Evolutionary conservation across 257 asterid genomes (phyloP).

Genomic region (Capsicum baccatum): DNA sequence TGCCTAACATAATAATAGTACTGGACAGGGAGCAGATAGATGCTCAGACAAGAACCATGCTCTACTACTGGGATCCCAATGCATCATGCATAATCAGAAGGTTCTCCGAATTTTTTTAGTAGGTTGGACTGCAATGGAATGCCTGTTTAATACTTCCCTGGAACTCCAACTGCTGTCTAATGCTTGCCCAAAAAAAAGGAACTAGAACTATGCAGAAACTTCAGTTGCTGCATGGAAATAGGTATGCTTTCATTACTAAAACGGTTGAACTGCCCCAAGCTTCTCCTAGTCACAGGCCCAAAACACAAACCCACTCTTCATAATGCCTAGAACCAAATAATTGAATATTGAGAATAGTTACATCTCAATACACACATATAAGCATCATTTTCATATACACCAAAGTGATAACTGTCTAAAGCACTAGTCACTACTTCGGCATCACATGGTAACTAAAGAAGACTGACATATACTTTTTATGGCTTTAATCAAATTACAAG

Average conservation of each 20-base stretch:
- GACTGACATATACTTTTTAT: not conserved
- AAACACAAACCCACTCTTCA: not conserved
- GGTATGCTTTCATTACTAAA: not conserved
- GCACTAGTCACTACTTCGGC: not conserved
- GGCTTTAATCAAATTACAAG: not conserved
- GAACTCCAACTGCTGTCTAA: conserved; percentile 1
- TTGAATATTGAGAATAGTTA: not conserved
- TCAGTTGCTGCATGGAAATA: not conserved
- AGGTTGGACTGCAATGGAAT: not conserved
- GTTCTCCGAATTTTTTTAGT: not conserved
- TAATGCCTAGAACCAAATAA: not conserved
- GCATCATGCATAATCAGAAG: not conserved
- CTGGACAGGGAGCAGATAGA: not conserved
- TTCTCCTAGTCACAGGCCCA: not conserved
- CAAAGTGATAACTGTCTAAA: not conserved
- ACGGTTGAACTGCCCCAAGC: not conserved
- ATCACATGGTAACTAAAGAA: conserved; percentile 13
- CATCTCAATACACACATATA: not conserved
- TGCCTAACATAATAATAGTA: not conserved
- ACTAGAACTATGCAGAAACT: not conserved
- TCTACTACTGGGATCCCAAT: not conserved
- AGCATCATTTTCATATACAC: not conserved
- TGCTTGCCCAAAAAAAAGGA: not conserved
- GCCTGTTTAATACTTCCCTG: conserved; percentile 3
- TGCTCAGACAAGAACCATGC: not conserved